Evolutionary conservation across 2,329 filamentous ascomycete genomes (phyloP).

Genomic region (Venturia pyrina): DNA sequence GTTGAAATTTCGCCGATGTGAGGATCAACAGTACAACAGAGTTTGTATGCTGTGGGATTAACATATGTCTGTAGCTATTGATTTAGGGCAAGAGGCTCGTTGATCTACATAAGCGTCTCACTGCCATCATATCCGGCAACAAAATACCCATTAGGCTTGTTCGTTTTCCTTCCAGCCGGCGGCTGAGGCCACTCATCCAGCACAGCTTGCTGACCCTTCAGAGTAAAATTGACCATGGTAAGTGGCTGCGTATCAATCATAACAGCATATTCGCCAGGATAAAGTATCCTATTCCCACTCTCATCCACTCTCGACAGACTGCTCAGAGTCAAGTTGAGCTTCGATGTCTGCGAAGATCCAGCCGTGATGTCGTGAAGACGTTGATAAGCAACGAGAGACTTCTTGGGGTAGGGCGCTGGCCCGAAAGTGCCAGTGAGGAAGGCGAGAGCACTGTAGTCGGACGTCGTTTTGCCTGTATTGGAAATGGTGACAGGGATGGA

Average conservation of each 20-base stretch:
- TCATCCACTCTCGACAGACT: conserved; percentile 41
- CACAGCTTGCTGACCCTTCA: conserved; percentile 18
- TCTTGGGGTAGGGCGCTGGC: conserved; percentile 42
- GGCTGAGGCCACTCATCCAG: conserved; percentile 23
- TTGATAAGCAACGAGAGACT: conserved; percentile 42
- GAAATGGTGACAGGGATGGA: conserved; percentile 34
- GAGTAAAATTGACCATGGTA: conserved; percentile 16
- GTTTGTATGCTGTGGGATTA: too few species aligned
- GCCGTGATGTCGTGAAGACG: conserved; percentile 32
- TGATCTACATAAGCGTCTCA: not conserved
- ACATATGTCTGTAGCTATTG: too few species aligned
- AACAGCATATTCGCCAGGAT: conserved; percentile 43
- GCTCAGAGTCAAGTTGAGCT: conserved; percentile 37
- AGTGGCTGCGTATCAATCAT: conserved; percentile 33
- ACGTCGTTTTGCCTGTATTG: conserved; percentile 37
- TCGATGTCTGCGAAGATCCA: conserved; percentile 22
- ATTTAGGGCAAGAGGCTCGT: too few species aligned
- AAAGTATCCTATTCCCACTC: conserved; percentile 41
- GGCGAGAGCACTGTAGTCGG: conserved; percentile 44
- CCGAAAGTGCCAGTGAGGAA: conserved; percentile 41
- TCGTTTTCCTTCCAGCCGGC: conserved; percentile 17
- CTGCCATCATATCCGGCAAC: not conserved
- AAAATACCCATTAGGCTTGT: conserved; percentile 16
- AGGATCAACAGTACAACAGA: too few species aligned
- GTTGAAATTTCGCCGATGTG: too few species aligned